A percentile compares a stretch with the other conserved stretches of the same genome.
Conservation (phyloP, 345 rosid species). For the Sapria himalayana region DNA sequence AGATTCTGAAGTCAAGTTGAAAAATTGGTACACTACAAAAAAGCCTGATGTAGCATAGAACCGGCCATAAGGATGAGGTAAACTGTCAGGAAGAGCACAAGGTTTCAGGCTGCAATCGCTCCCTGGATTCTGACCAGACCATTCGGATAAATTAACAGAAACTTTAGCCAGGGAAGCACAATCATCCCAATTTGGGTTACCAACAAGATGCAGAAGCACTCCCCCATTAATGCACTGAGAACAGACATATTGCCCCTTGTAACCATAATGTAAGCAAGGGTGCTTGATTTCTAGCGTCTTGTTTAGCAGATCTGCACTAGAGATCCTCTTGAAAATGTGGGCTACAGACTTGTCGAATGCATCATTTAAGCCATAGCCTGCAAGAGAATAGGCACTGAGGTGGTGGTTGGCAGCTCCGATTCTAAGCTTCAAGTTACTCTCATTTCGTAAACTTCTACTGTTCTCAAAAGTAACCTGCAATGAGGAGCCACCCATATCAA, state of each 20-base stretch:
- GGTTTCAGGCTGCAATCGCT: conserved; percentile 81
- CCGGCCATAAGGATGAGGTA: conserved; percentile 75
- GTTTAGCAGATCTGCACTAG: conserved; percentile 19
- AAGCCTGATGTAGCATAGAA: conserved; percentile 89
- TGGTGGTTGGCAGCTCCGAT: conserved; percentile 63
- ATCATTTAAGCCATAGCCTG: conserved; percentile 96
- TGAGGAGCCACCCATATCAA: conserved; percentile 97
- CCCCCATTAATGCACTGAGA: conserved; percentile 60
- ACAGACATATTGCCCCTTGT: conserved; percentile 47
- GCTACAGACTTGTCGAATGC: conserved; percentile 86
- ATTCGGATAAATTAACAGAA: conserved; percentile 74
- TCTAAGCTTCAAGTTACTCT: conserved; percentile 48
- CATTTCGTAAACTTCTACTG: conserved; percentile 27
- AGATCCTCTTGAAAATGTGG: conserved; percentile 24
- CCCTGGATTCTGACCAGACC: conserved; percentile 46
- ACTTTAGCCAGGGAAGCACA: conserved; percentile 62
- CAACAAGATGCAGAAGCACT: conserved; percentile 39
- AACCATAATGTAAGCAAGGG: conserved; percentile 86
- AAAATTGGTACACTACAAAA: conserved; percentile 77
- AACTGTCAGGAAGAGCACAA: conserved; percentile 56
- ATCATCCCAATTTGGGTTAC: conserved; percentile 74
- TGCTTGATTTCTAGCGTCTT: conserved; percentile 59
- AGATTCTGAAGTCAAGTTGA: conserved; percentile 64
- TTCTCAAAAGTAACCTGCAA: conserved; percentile 93
- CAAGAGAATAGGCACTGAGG: conserved; percentile 85